Conservation (phyloP, 805 yeast genomes). For the Candida cerambycidarum region DNA sequence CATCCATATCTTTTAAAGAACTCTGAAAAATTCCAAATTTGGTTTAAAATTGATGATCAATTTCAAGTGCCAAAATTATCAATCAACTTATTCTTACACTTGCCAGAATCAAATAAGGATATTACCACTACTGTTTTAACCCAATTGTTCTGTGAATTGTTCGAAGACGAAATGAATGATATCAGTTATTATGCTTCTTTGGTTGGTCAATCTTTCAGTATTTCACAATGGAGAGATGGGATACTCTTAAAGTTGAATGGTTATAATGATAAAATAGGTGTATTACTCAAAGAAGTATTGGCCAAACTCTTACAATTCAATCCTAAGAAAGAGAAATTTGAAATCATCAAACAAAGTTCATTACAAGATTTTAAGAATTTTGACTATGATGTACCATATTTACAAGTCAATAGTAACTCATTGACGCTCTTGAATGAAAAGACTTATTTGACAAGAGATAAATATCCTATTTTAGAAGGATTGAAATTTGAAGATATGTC, state of each 20-base stretch:
- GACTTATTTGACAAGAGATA: constrained; percentile 65
- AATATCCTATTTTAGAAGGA: constrained; percentile 45
- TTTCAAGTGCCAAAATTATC: constrained; percentile 87
- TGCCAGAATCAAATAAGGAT: constrained; percentile 62
- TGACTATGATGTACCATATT: constrained; percentile 73
- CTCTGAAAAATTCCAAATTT: constrained; percentile 54
- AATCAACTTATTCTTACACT: constrained; percentile 60
- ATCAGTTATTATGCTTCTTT: constrained; percentile 79
- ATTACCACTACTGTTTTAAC: constrained; percentile 59
- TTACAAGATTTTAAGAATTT: constrained; percentile 65
- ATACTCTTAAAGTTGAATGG: constrained; percentile 69
- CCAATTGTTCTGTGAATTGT: constrained; percentile 62
- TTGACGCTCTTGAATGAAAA: constrained; percentile 69
- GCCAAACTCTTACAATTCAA: constrained; percentile 50
- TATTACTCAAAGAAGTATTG: constrained; percentile 60
- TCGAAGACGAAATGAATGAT: constrained; percentile 75
- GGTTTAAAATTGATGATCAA: constrained; percentile 90
- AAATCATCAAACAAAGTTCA: constrained; percentile 62
- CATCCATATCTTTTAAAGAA: constrained; percentile 64
- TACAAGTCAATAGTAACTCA: constrained; percentile 66
- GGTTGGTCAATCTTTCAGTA: constrained; percentile 66
- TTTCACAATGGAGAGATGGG: constrained; percentile 68
- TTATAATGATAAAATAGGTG: constrained; percentile 76
- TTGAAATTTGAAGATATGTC: constrained; percentile 50
- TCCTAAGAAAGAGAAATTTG: constrained; percentile 59